Base-by-base conservation (phyloP, 768 basidiomycete species). In the Amanita brunnescens region DNA sequence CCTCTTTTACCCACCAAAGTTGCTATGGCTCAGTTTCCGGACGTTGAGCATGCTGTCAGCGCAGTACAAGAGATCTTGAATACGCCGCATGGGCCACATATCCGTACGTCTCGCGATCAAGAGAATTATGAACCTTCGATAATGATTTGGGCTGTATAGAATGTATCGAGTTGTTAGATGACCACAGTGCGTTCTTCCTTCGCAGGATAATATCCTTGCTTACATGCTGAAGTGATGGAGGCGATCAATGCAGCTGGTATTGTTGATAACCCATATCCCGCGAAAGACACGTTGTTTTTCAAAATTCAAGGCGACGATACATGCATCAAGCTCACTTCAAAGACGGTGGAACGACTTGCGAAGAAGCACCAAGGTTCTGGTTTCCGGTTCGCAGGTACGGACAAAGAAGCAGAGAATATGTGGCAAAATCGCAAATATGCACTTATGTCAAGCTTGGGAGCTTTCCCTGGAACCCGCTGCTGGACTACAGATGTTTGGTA, bases 401-500 rank as follows among this genome's bases (percentile, higher is more conserved):
- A 91, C 18, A 71, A 83, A 47, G 87, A 91, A 63, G 89, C 87
- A 0, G 79, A 81, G 4, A 77, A 78, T 46, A 62, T 95, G 6
- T 95, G 92, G 87, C 77, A 85, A 59, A 85, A 87, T 61, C 77
- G 93, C 41, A 95, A 95, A 67, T 85, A 89, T 59, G 85, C 87
- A 3, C 64, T 93, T 34, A 85, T 77, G 70, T 83, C 81, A 21
- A 83, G 81, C 20, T 57, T 91, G 54, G 79, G 79, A 3, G 70
- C 80, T 2, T 62, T 79, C 47, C 84, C 85, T 12, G 87, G 79
- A 8, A 67, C 71, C 14, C 78, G 77, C 37, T 81, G 79, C 54
- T 93, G 89, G 91, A 86, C 83, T 20, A 95, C 92, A 0, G 91
- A 93, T 64, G 91, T 93, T 24, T 94, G 92, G 89, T 89, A 52